Percentiles rank a stretch among this genome's conserved stretches.
Evolutionary conservation across 805 yeast genomes (phyloP).

Genomic region (Pichia californica): DNA sequence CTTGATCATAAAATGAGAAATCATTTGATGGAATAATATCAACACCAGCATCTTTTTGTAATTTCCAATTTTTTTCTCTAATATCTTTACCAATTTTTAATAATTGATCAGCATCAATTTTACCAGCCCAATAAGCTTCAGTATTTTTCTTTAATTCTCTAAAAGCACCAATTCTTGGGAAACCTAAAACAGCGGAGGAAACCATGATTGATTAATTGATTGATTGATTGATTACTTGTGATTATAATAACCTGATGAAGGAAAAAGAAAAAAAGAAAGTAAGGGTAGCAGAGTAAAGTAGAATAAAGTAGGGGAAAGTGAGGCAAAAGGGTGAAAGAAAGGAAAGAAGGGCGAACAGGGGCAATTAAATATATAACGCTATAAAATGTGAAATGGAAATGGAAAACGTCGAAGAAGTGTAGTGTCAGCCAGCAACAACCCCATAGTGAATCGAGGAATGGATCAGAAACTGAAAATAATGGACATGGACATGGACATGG

Average conservation of each 20-base stretch:
- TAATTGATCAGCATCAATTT: conserved; percentile 79
- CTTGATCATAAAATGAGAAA: conserved; percentile 97
- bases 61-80: conserved; percentile 95
- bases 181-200: conserved; percentile 94
- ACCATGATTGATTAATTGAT: too few species aligned
- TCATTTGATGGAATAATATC: conserved; percentile 96
- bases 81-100: conserved; percentile 90
- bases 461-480: too few species aligned
- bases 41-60: conserved; percentile 95
- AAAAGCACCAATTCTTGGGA: conserved; percentile 99
- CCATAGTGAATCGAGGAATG: too few species aligned
- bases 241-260: conserved; percentile 3
- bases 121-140: conserved; percentile 98
- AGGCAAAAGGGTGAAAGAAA: background rate
- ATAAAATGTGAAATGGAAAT: too few species aligned
- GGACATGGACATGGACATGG: too few species aligned
- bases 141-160: conserved; percentile 99
- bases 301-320: background rate
- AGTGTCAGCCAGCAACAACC: background rate
- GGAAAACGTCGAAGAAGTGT: background rate
- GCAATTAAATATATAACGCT: too few species aligned
- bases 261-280: background rate
- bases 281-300: background rate
- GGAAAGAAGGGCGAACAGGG: background rate
- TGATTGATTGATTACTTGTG: too few species aligned